These are phyloP conservation scores for Anaeramoeba flamelloides DNA, from an alignment of 78 protist genomes.

Conservation along the genomic window DNA sequence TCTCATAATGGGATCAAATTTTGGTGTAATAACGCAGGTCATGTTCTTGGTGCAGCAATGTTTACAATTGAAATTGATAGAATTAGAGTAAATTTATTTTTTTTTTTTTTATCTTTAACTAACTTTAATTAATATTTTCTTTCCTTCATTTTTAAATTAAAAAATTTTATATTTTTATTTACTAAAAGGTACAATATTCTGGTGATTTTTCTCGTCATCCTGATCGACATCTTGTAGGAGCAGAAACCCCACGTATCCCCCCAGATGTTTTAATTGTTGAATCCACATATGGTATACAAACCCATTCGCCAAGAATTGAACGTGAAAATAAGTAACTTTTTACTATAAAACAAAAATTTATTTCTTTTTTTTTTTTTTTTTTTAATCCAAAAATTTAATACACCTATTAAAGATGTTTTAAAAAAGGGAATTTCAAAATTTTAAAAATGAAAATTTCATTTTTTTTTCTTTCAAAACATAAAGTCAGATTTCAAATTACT, in stretches of 20 bases:
- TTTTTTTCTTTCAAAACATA: too few relatives aligned
- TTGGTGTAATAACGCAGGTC: conserved; percentile 41
- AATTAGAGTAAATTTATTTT: conserved; percentile 16
- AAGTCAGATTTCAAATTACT: too few relatives aligned
- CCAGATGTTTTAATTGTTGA: conserved; percentile 81
- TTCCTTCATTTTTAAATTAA: too few relatives aligned
- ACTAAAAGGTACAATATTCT: conserved; percentile 64
- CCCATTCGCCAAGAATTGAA: conserved; percentile 59
- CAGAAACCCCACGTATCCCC: conserved; percentile 63
- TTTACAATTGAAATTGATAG: conserved; percentile 78
- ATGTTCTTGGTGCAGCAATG: conserved; percentile 93
- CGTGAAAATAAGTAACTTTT: conserved; percentile 38
- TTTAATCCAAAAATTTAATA: too few relatives aligned
- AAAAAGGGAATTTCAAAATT: too few relatives aligned
- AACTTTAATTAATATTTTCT: too few relatives aligned
- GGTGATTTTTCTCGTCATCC: conserved; percentile 82
- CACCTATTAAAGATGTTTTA: too few relatives aligned
- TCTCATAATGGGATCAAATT: background rate
- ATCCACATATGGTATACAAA: conserved; percentile 68
- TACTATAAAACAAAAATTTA: too few relatives aligned
- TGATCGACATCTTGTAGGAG: conserved; percentile 86
- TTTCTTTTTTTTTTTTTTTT: too few relatives aligned
- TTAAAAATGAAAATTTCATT: too few relatives aligned
- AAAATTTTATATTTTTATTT: too few relatives aligned
- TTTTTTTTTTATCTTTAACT: too few relatives aligned